Percentiles rank a stretch among this genome's conserved stretches.
Evolutionary conservation across 208 protist genomes (phyloP).

Genomic region (Wallacemonas collosoma): DNA sequence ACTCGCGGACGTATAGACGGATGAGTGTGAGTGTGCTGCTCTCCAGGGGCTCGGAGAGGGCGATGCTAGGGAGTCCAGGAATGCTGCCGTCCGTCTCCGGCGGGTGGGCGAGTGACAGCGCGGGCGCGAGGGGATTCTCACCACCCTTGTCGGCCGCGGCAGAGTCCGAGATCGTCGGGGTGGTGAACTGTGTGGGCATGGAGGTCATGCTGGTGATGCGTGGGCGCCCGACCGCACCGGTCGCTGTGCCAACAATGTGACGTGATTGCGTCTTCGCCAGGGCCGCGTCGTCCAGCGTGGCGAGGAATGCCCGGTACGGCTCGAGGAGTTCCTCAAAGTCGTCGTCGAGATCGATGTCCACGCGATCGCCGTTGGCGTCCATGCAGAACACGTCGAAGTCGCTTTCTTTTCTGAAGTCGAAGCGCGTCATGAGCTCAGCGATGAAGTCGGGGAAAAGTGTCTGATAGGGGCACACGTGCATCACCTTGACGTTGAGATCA

Average conservation of each 20-base stretch:
- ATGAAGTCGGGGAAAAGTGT: slow-evolving; percentile 49
- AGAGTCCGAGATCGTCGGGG: not conserved
- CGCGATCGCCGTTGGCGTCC: slow-evolving; percentile 60
- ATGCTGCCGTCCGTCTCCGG: not conserved
- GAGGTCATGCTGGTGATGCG: not conserved
- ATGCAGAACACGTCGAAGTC: slow-evolving; percentile 88
- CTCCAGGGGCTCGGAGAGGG: slow-evolving; percentile 5
- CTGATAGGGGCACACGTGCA: slow-evolving; percentile 36
- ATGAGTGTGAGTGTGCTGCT: slow-evolving; percentile 59
- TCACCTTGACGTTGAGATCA: slow-evolving; percentile 76
- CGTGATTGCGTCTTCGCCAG: not conserved
- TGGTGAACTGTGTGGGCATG: not conserved
- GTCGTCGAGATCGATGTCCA: slow-evolving; percentile 77
- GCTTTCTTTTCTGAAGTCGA: slow-evolving; percentile 46
- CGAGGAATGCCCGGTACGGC: slow-evolving; percentile 32
- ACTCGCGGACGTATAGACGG: slow-evolving; percentile 84
- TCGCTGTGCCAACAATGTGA: not conserved
- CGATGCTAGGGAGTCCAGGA: not conserved
- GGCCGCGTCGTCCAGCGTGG: slow-evolving; percentile 4
- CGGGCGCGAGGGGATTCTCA: too few species aligned
- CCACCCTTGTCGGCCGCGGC: not conserved
- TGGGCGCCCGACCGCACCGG: not conserved
- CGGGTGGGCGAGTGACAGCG: not conserved
- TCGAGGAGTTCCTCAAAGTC: slow-evolving; percentile 60
- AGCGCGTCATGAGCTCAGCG: slow-evolving; percentile 66